These are phyloP conservation scores for Alternaria consortialis DNA, from an alignment of 2,329 filamentous ascomycete genomes.

Conservation along the genomic window DNA sequence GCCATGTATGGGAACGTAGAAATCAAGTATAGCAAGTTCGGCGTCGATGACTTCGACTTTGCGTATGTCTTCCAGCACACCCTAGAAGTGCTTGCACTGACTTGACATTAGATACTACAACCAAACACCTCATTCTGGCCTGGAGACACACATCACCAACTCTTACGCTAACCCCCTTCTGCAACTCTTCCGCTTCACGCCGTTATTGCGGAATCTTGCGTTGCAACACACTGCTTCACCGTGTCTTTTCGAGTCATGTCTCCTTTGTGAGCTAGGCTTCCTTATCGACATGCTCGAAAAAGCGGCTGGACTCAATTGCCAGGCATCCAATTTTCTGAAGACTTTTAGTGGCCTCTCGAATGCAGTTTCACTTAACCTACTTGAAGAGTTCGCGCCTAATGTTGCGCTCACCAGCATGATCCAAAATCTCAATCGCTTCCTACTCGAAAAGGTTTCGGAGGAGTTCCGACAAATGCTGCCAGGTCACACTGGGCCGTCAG, in stretches of 20 bases:
- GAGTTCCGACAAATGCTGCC: conserved; percentile 77
- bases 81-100: conserved; percentile 11
- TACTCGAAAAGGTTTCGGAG: conserved; percentile 80
- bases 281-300: conserved; percentile 98
- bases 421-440: conserved; percentile 84
- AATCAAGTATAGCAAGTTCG: conserved; percentile 99
- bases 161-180: conserved; percentile 94
- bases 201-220: conserved; percentile 84
- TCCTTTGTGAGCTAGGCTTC: conserved; percentile 94
- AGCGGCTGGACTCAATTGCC: conserved; percentile 90
- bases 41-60: conserved; percentile 99
- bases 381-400: conserved; percentile 83
- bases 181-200: conserved; percentile 91
- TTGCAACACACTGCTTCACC: conserved; percentile 87
- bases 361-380: conserved; percentile 76
- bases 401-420: conserved; percentile 81
- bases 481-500: conserved; percentile 59
- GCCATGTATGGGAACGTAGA: conserved; percentile 92
- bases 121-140: conserved; percentile 86
- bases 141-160: conserved; percentile 96
- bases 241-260: conserved; percentile 82
- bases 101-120: conserved; percentile 79
- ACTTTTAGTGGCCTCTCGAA: conserved; percentile 85
- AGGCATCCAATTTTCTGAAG: conserved; percentile 93
- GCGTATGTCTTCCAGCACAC: conserved; percentile 62